A percentile compares a stretch with the other conserved stretches of the same genome.
phyloP scores from a whole-genome alignment of 2,329 filamentous ascomycete genomes.

The Chlorencoelia australis region DNA sequence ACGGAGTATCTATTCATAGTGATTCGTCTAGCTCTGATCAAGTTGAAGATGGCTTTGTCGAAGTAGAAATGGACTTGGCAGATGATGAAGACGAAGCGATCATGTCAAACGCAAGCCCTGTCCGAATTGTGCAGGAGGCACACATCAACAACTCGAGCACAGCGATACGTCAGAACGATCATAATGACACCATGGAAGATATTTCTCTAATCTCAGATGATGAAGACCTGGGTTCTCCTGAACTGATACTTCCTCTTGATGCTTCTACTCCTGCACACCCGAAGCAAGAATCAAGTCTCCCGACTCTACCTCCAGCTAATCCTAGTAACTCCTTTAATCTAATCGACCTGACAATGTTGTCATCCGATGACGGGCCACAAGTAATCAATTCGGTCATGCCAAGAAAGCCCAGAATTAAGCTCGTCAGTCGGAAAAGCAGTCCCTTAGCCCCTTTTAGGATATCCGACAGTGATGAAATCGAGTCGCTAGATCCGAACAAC shows the following conservation, averaged over 20 bases:
- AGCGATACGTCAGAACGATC: background rate
- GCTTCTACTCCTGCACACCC: background rate
- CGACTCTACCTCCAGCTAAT: background rate
- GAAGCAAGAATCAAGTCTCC: background rate
- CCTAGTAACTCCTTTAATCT: slow-evolving; percentile 3
- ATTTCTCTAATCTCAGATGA: background rate
- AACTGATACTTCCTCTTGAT: background rate
- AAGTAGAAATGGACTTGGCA: slow-evolving; percentile 25
- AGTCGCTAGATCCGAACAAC: slow-evolving; percentile 7
- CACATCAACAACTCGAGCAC: no score
- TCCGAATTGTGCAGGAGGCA: no score
- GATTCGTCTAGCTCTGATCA: slow-evolving; percentile 22
- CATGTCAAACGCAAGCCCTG: slow-evolving; percentile 12
- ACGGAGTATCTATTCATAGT: slow-evolving; percentile 18
- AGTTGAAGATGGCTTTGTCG: slow-evolving; percentile 43
- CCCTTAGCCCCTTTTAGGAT: slow-evolving; percentile 8
- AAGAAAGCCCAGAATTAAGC: slow-evolving; percentile 8
- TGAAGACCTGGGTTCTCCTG: background rate
- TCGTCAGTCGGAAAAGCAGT: slow-evolving; percentile 8
- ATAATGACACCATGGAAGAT: background rate
- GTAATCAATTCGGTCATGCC: slow-evolving; percentile 12
- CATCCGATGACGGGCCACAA: slow-evolving; percentile 12
- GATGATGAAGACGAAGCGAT: slow-evolving; percentile 17
- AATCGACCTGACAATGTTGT: slow-evolving; percentile 16
- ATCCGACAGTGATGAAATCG: slow-evolving; percentile 11